Base-by-base conservation (phyloP, 2,329 filamentous ascomycete species). In the Aspergillus uvarum region DNA sequence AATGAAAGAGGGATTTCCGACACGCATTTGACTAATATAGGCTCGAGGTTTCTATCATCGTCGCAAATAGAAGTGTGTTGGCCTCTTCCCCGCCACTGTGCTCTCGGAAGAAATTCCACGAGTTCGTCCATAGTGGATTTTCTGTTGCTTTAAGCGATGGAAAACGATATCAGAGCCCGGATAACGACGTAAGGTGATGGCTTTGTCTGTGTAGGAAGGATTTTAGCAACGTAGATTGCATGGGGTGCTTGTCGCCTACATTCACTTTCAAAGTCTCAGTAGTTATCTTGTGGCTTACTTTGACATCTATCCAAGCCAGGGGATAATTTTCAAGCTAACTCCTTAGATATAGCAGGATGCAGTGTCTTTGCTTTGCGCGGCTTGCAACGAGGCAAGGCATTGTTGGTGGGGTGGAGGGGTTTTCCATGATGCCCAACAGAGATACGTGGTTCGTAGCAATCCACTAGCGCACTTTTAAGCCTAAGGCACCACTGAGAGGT, bases 51-150 rank as follows among this genome's bases (percentile, higher is more conserved):
- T 42, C 47, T 24, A 38, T 56, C 47, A 51, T 44, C 52, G 44
- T 44, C 32, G 48, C 58, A 59, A 16, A 59, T 59, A 14, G 48
- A 56, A 51, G 58, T 59, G 50, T 59, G 32, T 51, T 59, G 52
- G 47, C 58, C 58, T 51, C 57, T 38, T 56, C 51, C 32, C 49
- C 21, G 26, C 58, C 58, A 59, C 52, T 48, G 58, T 38, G 58
- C 58, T 22, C 19, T 44, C 58, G 47, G 22, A 32, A 59, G 52
- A 26, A 59, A 59, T 14, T 55, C 42, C 52, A 51, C 52, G 51
- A 59, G 58, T 22, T 59, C 51, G 32, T 55, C 52, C 58, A 51
- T 59, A 44, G 42, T 56, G 29, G 16, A 21, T 31, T 32, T 50
- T 57, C 54, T 35, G 47, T 48, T 31, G 47, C 21, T 57, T 50